Evolutionary conservation across 495 filamentous ascomycete species (phyloP), one percentile per base, ranked within the genome.

Genomic region (Lepidopterella palustris): DNA sequence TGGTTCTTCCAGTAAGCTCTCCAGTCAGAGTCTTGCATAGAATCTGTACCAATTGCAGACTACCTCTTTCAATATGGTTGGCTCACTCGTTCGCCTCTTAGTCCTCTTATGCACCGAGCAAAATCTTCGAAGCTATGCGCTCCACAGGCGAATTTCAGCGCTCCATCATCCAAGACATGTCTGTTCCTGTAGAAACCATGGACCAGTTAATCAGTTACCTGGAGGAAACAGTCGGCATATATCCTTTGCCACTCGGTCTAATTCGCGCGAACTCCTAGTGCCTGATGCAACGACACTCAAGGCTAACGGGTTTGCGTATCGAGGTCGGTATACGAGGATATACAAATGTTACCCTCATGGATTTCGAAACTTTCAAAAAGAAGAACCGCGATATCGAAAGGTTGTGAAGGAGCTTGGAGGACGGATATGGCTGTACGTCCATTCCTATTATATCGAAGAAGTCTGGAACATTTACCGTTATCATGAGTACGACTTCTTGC

Each of bases 321-420:
- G 82, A 83, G 59, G 74, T 84, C 47, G 80, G 81, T 9, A 69
- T 83, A 15, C 80, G 79, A 77, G 82, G 77, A 0, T 61, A 39
- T 18, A 73, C 73, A 66, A 2, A 58, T 61, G 50, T 53, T 23
- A 57, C 47, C n/a, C 45, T 54, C 21, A 32, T 21, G n/a, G 28
- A 57, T 15, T 51, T 51, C 8, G 55, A 65, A 4, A 67, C 60
- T 0, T 85, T 82, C 53, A 62, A 88, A 5, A 58, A 63, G 0
- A 79, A 78, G 55, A 90, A 92, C 71, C 77, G 82, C 3, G 77
- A 77, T 15, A 71, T 92, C 6, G 89, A 92, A 70, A 68, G 0
- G 83, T 83, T 55, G 76, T 92, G 8, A 74, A 72, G 11, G 80
- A 81, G 55, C 76, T 92, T 2, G 82, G 84, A 15, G 88, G 89